These are phyloP conservation scores for Corynascus novoguineensis DNA, from an alignment of 495 filamentous ascomycete genomes.

Conservation along the genomic window DNA sequence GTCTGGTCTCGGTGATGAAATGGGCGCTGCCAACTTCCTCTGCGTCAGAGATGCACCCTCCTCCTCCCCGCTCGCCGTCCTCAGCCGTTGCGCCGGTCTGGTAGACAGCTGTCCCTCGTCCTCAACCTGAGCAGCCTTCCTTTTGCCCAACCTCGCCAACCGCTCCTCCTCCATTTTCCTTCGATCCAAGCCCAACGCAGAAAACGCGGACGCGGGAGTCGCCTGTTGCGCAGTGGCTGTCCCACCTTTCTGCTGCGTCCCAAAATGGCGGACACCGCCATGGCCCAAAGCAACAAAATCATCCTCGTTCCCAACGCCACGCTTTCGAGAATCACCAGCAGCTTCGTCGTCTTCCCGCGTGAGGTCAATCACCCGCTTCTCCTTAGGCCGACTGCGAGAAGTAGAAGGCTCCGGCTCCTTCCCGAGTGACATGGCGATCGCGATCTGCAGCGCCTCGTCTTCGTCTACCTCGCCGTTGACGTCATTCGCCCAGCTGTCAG, in stretches of 20 bases:
- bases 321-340: not conserved
- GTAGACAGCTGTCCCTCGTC: conserved; percentile 8
- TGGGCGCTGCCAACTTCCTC: not conserved
- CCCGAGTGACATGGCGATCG: conserved; percentile 40
- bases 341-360: conserved; percentile 24
- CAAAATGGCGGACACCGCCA: not conserved
- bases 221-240: not conserved
- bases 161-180: conserved; percentile 85
- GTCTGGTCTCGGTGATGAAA: too few relatives aligned
- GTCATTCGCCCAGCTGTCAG: conserved; percentile 9
- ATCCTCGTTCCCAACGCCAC: not conserved
- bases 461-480: conserved; percentile 34
- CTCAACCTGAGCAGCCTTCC: conserved; percentile 43
- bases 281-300: not conserved
- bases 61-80: conserved; percentile 3
- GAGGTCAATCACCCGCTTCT: conserved; percentile 13
- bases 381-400: not conserved
- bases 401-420: conserved; percentile 22
- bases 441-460: conserved; percentile 42
- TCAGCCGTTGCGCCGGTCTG: conserved; percentile 27
- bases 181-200: conserved; percentile 53
- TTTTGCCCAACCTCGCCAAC: conserved; percentile 59
- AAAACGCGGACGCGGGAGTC: conserved; percentile 3
- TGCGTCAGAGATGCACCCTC: not conserved
- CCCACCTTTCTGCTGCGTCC: not conserved